Conservation (phyloP, 179 eudicot genomes). For the Pouteria campechiana region DNA sequence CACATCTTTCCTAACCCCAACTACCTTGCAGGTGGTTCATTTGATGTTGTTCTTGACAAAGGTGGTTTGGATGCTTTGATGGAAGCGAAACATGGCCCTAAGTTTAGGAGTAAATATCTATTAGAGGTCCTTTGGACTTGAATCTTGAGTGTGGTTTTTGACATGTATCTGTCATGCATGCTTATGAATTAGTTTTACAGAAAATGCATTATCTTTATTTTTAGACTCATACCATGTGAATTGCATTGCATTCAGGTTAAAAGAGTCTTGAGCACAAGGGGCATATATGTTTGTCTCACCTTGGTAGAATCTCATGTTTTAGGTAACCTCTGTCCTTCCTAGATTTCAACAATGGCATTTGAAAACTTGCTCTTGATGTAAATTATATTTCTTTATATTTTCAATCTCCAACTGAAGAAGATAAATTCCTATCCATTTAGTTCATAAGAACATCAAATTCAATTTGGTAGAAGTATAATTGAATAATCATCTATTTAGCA, state of each 20-base stretch:
- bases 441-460: no score
- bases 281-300: conserved; percentile 83
- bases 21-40: conserved; percentile 53
- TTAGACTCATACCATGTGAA: conserved; percentile 9
- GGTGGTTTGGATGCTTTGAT: conserved; percentile 97
- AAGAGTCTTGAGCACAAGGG: conserved; percentile 66
- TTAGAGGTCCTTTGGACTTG: conserved; percentile 58
- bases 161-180: conserved; percentile 12
- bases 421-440: no score
- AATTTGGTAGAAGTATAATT: no score
- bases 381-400: neutral
- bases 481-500: no score
- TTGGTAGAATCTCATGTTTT: conserved; percentile 85
- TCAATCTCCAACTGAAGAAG: no score
- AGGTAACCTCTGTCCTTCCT: conserved; percentile 36
- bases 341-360: conserved; percentile 1
- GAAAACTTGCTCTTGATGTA: neutral
- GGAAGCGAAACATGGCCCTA: conserved; percentile 84
- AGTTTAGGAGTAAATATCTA: conserved; percentile 63
- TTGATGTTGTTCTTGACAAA: conserved; percentile 72
- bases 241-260: conserved; percentile 56
- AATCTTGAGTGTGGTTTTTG: conserved; percentile 6
- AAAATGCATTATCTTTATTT: neutral
- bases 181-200: conserved; percentile 6
- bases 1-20: neutral